Evolutionary conservation across 2,329 filamentous ascomycete species (phyloP).

Genomic region (Colletotrichum chlorophyti): DNA sequence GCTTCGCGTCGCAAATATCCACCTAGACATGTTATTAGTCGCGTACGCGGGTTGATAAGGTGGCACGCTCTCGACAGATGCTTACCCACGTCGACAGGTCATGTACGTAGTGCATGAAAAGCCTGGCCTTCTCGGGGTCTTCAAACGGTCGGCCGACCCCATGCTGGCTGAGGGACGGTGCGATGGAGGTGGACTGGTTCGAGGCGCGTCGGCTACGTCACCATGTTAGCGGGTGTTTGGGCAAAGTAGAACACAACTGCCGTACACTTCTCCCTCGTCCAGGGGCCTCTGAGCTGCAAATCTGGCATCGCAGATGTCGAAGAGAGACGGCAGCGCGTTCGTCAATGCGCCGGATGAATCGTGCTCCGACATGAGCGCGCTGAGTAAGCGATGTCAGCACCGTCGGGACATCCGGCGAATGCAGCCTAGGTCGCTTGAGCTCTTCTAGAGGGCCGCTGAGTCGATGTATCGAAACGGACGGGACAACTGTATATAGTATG

Average conservation of each 20-base stretch:
- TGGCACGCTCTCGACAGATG: no score
- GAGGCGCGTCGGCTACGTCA: background rate
- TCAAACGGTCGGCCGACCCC: slow-evolving; percentile 13
- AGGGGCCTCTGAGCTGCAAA: background rate
- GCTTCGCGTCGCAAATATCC: slow-evolving; percentile 48
- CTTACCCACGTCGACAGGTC: slow-evolving; percentile 12
- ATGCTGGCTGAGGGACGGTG: background rate
- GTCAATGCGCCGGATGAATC: background rate
- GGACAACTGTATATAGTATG: no score
- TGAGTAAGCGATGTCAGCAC: no score
- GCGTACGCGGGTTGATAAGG: no score
- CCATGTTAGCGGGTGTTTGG: no score
- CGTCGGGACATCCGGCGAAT: no score
- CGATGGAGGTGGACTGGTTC: background rate
- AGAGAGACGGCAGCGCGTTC: slow-evolving; percentile 3
- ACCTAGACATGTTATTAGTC: no score
- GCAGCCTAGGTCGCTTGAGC: background rate
- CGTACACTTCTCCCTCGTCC: background rate
- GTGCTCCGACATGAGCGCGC: background rate
- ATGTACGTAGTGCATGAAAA: slow-evolving; percentile 20
- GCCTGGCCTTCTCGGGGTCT: slow-evolving; percentile 3
- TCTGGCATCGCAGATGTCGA: background rate
- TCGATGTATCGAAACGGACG: no score
- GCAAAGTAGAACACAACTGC: no score
- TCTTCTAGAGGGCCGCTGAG: no score